These are phyloP conservation scores for Clonostachys rosea DNA, from an alignment of 2,329 filamentous ascomycete species.

Conservation along the genomic window DNA sequence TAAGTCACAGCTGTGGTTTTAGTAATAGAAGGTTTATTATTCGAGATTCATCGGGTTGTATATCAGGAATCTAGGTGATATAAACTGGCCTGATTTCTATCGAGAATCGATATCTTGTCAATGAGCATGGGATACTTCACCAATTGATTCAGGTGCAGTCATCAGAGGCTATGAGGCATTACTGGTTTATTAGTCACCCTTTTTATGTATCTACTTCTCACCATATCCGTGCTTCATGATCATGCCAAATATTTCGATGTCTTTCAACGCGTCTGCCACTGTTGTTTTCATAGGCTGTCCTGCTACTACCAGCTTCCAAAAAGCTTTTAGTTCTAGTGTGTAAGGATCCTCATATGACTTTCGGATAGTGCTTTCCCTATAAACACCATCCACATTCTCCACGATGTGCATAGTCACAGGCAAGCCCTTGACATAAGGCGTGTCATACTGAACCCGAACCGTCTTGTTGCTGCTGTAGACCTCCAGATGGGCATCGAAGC, in stretches of 20 bases:
- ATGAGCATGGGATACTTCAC: too few relatives aligned
- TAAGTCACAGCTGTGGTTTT: too few relatives aligned
- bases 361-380: constrained; percentile 12
- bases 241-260: constrained; percentile 7
- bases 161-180: too few relatives aligned
- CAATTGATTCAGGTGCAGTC: too few relatives aligned
- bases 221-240: constrained; percentile 3
- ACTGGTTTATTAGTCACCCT: too few relatives aligned
- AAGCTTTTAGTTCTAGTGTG: constrained; percentile 21
- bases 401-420: constrained; percentile 37
- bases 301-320: constrained; percentile 8
- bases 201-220: too few relatives aligned
- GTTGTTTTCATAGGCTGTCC: constrained; percentile 20
- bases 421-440: constrained; percentile 46
- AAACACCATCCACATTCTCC: constrained; percentile 27
- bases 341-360: constrained; percentile 34
- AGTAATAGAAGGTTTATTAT: too few relatives aligned
- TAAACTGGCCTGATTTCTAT: too few relatives aligned
- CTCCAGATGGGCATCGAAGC: constrained; percentile 42
- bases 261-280: constrained; percentile 15
- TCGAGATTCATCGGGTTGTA: too few relatives aligned
- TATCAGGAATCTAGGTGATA: too few relatives aligned
- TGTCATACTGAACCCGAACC: constrained; percentile 45
- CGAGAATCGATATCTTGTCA: too few relatives aligned
- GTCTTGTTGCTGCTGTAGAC: constrained; percentile 46